Evolutionary conservation across 345 rosid species (phyloP).

Genomic region (Eucalyptus cloeziana): DNA sequence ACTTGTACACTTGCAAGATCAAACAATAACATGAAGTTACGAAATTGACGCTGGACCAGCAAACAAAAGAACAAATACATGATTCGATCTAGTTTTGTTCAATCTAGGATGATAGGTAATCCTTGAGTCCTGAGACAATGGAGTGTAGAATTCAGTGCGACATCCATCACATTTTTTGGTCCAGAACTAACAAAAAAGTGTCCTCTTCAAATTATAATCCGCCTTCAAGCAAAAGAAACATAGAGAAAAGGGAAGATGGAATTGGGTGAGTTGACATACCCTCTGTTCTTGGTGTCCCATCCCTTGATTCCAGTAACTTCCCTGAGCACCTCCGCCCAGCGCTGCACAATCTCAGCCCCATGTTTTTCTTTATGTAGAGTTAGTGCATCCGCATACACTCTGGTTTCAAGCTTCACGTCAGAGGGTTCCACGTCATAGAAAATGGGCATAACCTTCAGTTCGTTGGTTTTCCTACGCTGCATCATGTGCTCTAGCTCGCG

Average conservation of each 20-base stretch:
- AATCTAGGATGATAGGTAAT: neutral
- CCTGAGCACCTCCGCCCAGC: neutral
- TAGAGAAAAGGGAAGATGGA: neutral
- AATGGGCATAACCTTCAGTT: no score
- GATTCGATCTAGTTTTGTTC: neutral
- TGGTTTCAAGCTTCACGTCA: neutral
- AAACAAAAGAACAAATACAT: neutral
- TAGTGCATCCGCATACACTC: neutral
- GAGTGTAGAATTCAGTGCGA: neutral
- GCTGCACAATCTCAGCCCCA: neutral
- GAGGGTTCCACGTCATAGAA: neutral
- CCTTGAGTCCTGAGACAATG: neutral
- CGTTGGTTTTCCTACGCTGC: no score
- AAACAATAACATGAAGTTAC: neutral
- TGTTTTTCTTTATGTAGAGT: rapidly evolving
- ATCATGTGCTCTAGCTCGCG: no score
- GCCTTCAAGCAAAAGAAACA: neutral
- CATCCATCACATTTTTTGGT: neutral
- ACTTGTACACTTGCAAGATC: neutral
- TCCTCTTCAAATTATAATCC: neutral
- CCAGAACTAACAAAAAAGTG: neutral
- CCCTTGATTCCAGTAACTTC: neutral
- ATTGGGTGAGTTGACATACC: neutral
- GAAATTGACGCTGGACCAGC: neutral
- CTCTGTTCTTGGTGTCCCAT: neutral